These are phyloP conservation scores for Croton setiger DNA, from an alignment of 441 rosid genomes.

Conservation along the genomic window DNA sequence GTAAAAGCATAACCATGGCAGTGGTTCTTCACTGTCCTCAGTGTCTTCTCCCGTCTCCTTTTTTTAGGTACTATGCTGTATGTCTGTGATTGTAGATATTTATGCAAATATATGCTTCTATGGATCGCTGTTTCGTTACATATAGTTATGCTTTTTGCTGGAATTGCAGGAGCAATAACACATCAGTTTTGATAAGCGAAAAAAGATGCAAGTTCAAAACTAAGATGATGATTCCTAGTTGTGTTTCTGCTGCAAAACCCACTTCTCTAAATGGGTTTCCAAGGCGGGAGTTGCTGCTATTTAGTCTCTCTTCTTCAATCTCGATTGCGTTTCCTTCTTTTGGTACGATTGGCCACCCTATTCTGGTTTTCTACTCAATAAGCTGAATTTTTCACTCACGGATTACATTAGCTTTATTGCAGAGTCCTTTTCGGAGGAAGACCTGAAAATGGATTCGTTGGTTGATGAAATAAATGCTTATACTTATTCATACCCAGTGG, in stretches of 20 bases:
- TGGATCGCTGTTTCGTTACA: not conserved
- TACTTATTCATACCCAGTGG: slow-evolving; percentile 65
- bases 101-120: no score
- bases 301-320: slow-evolving; percentile 61
- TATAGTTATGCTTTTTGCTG: slow-evolving; percentile 1
- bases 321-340: slow-evolving; percentile 41
- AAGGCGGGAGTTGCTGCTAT: slow-evolving; percentile 65
- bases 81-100: not conserved
- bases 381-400: not conserved
- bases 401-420: slow-evolving; percentile 23
- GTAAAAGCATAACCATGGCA: not conserved
- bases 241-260: slow-evolving; percentile 33
- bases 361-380: not conserved
- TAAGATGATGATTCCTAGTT: slow-evolving; percentile 30
- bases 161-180: slow-evolving; percentile 35
- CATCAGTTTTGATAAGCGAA: slow-evolving; percentile 29
- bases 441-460: slow-evolving; percentile 46
- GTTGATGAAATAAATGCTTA: slow-evolving; percentile 84
- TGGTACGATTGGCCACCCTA: slow-evolving; percentile 32
- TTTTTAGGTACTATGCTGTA: slow-evolving; percentile 34
- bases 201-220: slow-evolving; percentile 36
- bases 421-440: slow-evolving; percentile 58
- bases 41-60: slow-evolving; percentile 29
- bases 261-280: slow-evolving; percentile 33
- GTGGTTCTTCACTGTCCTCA: slow-evolving; percentile 49